Conservation (phyloP, 78 protist species). For the Dictyostelium discoideum region DNA sequence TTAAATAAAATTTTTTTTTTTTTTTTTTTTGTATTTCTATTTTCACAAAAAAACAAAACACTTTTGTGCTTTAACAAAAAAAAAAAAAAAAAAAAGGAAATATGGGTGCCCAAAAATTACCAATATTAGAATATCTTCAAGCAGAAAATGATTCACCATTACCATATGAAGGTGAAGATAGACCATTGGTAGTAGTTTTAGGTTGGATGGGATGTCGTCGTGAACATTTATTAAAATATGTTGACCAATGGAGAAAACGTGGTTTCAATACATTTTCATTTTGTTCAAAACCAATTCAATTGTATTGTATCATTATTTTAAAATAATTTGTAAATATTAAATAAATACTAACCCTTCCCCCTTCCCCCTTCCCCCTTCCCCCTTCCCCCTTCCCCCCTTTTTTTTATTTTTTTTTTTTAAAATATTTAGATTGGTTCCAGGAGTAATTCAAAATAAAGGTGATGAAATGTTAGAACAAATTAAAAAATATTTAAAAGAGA, state of each 20-base stretch:
- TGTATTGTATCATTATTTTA: slow-evolving; percentile 15
- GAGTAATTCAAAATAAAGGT: background rate
- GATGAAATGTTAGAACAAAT: background rate
- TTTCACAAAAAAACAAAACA: too few relatives aligned
- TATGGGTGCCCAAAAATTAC: background rate
- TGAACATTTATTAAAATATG: slow-evolving; percentile 14
- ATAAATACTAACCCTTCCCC: too few relatives aligned
- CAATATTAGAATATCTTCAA: background rate
- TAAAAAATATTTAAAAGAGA: background rate
- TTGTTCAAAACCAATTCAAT: slow-evolving; percentile 14
- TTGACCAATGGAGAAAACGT: slow-evolving; percentile 22
- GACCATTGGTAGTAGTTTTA: background rate
- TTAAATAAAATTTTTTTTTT: too few relatives aligned
- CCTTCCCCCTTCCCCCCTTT: too few relatives aligned
- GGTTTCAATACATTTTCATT: slow-evolving; percentile 25
- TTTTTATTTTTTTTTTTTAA: too few relatives aligned
- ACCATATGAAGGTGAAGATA: background rate
- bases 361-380: too few relatives aligned
- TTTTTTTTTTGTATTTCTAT: too few relatives aligned
- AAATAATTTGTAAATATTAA: too few relatives aligned
- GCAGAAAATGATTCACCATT: background rate
- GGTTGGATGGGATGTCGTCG: slow-evolving; percentile 64
- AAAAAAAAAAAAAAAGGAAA: background rate
- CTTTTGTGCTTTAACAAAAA: background rate
- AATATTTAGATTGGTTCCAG: slow-evolving; percentile 5